phyloP scores from a whole-genome alignment of 331 rosid species.

The Malus hybrid region DNA sequence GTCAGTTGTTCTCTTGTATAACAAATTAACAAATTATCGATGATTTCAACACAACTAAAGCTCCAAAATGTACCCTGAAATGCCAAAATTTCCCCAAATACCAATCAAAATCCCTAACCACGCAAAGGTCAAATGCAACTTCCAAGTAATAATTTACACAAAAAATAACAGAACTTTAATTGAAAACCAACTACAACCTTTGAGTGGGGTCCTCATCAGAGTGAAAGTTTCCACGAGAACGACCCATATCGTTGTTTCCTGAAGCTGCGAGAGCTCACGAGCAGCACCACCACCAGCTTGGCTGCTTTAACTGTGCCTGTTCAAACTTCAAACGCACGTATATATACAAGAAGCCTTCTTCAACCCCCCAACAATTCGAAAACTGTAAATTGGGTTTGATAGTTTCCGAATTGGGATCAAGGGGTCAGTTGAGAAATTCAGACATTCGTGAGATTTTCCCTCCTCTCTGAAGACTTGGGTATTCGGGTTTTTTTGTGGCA shows the following conservation, averaged over 20 bases:
- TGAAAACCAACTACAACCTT: constrained; percentile 40
- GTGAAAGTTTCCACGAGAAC: constrained; percentile 89
- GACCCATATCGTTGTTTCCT: constrained; percentile 67
- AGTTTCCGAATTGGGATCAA: constrained; percentile 7
- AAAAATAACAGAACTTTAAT: background rate
- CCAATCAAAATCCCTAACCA: background rate
- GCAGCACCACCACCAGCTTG: constrained; percentile 3
- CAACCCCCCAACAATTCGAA: constrained; percentile 19
- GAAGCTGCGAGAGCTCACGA: constrained; percentile 14
- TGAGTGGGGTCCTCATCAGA: constrained; percentile 84
- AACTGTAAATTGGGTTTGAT: background rate
- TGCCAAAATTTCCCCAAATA: background rate
- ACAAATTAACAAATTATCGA: background rate
- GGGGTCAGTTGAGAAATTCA: constrained; percentile 4
- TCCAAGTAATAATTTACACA: background rate
- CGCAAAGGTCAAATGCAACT: constrained; percentile 2
- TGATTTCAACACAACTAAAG: background rate
- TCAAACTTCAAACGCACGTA: background rate
- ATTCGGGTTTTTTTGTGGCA: background rate
- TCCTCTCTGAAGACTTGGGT: background rate
- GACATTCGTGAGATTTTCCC: constrained; percentile 9
- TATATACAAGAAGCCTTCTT: background rate
- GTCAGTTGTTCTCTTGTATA: background rate
- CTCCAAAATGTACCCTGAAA: background rate
- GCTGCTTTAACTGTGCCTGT: background rate